These are phyloP conservation scores for Calamus simplicifolius DNA, from an alignment of 176 grass and related monocot species.

Conservation along the genomic window DNA sequence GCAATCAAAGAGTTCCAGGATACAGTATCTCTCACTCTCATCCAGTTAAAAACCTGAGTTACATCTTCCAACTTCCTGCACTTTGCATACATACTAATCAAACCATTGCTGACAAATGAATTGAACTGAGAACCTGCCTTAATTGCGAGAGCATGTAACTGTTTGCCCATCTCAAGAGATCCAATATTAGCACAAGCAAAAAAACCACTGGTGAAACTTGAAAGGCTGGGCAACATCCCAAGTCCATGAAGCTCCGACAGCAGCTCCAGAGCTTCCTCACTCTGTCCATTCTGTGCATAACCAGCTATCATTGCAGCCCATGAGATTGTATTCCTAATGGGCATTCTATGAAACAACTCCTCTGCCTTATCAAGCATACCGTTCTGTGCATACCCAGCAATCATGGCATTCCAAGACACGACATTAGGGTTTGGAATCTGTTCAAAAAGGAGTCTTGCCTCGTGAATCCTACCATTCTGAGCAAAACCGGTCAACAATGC, in stretches of 20 bases:
- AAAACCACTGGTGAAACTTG: constrained; percentile 21
- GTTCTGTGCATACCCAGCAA: constrained; percentile 57
- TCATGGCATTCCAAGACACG: constrained; percentile 73
- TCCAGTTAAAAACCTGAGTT: constrained; percentile 12
- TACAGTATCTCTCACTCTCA: constrained; percentile 21
- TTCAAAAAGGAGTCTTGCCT: constrained; percentile 57
- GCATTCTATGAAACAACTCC: constrained; percentile 55
- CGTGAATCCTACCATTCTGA: constrained; percentile 37
- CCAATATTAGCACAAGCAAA: constrained; percentile 24
- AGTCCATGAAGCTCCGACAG: constrained; percentile 18
- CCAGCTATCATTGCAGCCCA: constrained; percentile 50
- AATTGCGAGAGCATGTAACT: constrained; percentile 14
- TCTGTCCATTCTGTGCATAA: constrained; percentile 55
- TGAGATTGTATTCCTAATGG: constrained; percentile 11
- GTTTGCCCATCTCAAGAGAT: constrained; percentile 17
- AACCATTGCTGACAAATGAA: constrained; percentile 18
- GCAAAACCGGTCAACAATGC: constrained; percentile 59
- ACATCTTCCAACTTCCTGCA: constrained; percentile 21
- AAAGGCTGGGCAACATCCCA: constrained; percentile 17
- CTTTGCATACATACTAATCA: constrained; percentile 31
- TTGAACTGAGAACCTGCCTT: constrained; percentile 23
- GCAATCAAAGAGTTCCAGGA: constrained; percentile 24
- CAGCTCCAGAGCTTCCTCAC: constrained; percentile 43
- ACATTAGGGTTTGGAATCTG: constrained; percentile 47
- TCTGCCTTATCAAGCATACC: constrained; percentile 54